Conservation (phyloP, 2,329 filamentous ascomycete species). For the Allantophomopsis cytisporea region DNA sequence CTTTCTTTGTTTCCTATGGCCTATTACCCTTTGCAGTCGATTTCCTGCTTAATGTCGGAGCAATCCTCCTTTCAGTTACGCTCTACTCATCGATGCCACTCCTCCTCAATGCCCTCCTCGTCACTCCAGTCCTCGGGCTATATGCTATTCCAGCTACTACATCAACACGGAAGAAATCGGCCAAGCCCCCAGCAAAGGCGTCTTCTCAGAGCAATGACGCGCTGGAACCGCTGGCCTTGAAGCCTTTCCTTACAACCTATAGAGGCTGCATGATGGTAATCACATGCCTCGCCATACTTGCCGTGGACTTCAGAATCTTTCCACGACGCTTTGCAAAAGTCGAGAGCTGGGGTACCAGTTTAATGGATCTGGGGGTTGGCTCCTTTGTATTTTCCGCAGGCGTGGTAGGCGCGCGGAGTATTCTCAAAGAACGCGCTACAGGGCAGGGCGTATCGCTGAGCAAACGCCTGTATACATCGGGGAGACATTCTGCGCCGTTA, state of each 20-base stretch:
- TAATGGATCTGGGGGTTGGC: constrained; percentile 96
- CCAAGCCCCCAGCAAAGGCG: constrained; percentile 30
- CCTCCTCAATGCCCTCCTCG: constrained; percentile 60
- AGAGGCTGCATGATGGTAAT: constrained; percentile 82
- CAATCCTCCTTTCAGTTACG: constrained; percentile 73
- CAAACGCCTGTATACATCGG: constrained; percentile 47
- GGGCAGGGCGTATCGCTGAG: constrained; percentile 33
- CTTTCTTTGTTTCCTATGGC: constrained; percentile 69
- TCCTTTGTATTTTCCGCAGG: constrained; percentile 95
- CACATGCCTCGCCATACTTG: constrained; percentile 86
- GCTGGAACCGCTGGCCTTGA: constrained; percentile 53
- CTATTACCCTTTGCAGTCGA: constrained; percentile 58
- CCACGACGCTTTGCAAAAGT: constrained; percentile 93
- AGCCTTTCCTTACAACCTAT: constrained; percentile 88
- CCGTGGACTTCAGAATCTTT: constrained; percentile 89
- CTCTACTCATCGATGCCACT: constrained; percentile 66
- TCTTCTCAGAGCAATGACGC: constrained; percentile 9
- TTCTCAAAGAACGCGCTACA: constrained; percentile 54
- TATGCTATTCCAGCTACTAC: constrained; percentile 26
- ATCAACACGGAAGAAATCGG: constrained; percentile 28
- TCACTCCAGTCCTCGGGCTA: constrained; percentile 51
- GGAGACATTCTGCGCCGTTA: constrained; percentile 74
- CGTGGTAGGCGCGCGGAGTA: constrained; percentile 72
- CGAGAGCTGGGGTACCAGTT: constrained; percentile 97
- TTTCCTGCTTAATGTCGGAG: constrained; percentile 75